Evolutionary conservation across 768 basidiomycete species (phyloP).

Genomic region (Amanita phalloides): DNA sequence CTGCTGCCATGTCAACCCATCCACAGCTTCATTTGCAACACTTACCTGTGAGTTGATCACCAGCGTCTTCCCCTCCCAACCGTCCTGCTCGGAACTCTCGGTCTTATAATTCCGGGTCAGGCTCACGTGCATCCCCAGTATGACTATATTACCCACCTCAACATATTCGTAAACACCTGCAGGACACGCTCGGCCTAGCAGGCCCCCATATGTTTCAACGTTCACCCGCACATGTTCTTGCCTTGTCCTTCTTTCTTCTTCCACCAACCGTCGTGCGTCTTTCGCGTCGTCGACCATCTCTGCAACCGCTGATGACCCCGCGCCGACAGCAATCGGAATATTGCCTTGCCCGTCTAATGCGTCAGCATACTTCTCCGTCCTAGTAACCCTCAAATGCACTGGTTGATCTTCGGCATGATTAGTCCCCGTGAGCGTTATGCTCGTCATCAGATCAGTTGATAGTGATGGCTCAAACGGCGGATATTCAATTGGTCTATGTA

Average conservation of each 20-base stretch:
- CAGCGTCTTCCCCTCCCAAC: conserved; percentile 76
- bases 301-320: conserved; percentile 16
- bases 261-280: conserved; percentile 24
- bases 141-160: conserved; percentile 22
- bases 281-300: conserved; percentile 13
- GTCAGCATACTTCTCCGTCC: conserved; percentile 18
- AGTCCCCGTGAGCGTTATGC: conserved; percentile 82
- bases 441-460: conserved; percentile 89
- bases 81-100: conserved; percentile 25
- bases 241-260: conserved; percentile 24
- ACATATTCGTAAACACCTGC: conserved; percentile 98
- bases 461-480: conserved; percentile 82
- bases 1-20: conserved; percentile 26
- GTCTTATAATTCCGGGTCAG: conserved; percentile 14
- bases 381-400: conserved; percentile 68
- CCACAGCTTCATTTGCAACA: neutral
- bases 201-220: conserved; percentile 69
- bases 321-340: conserved; percentile 15
- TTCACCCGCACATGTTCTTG: conserved; percentile 67
- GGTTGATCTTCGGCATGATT: conserved; percentile 98
- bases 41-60: conserved; percentile 91
- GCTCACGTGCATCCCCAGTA: neutral
- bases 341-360: conserved; percentile 15
- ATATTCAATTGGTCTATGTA: conserved; percentile 71
- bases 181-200: conserved; percentile 86